Base-by-base conservation (phyloP, 371 early-diverging fungal genomes). In the Mortierella sp. region DNA sequence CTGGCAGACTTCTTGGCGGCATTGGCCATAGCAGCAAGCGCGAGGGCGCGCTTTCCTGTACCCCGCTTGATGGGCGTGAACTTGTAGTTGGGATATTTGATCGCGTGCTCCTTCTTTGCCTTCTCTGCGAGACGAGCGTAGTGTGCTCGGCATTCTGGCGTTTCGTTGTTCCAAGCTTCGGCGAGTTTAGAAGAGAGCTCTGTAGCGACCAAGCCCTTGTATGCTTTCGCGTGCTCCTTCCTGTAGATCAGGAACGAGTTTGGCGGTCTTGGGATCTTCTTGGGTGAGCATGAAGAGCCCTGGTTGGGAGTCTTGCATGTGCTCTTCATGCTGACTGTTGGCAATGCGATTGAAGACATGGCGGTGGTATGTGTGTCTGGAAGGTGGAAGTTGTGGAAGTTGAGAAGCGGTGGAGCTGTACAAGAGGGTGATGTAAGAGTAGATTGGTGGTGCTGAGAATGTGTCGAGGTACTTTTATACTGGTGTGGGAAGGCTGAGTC, bases 21-120 rank as follows among this genome's bases (percentile, higher is more conserved):
- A 7, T 34, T 48, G 8, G 69, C 63, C 37, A 21, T 49, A 13
- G 60, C 64, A 17, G 59, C 64, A 21, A 56, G 12, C 9, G 55
- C 56, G 9, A 52, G 60, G 3, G 67, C 76, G 12, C 60, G 67
- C 21, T 74, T 74, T 12, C 76, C 76, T 0, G 68, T 63, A 10
- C 76, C 76, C 3, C 76, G 68, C 57, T 67, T 63, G n/a, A 37
- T 51, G 5, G 76, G 76, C 6, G 57, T 55, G 61, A 74, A 74
- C 52, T 74, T 74, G 54, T 64, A 74, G 19, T 54, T 21, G 14
- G 76, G 76, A 27, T 63, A 60, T 16, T 41, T 39, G 54, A 57
- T 25, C 5, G 54, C 56, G 22, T 67, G 67, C 19, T 66, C 62
- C 27, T 43, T 31, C 45, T 65, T 65, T 21, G 51, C 57, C 49